phyloP scores from a whole-genome alignment of 2,329 filamentous ascomycete genomes.

The Aspergillus sp. region DNA sequence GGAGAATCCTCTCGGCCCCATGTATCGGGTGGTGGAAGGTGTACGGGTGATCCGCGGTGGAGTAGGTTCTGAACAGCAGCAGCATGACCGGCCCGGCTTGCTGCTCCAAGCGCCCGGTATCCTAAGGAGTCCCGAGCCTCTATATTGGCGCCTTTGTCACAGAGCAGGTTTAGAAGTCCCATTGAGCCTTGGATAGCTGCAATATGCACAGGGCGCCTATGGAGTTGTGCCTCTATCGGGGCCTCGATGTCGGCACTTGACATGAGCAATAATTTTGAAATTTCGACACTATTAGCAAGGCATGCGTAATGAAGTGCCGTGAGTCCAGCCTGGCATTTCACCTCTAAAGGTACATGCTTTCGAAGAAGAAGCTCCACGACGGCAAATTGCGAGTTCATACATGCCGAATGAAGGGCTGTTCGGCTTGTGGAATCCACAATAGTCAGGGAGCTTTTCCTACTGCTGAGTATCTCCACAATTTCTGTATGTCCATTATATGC shows the following conservation, averaged over 20 bases:
- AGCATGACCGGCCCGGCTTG: conserved; percentile 33
- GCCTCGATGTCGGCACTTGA: conserved; percentile 37
- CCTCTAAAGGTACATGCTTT: conserved; percentile 29
- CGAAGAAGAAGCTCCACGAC: conserved; percentile 40
- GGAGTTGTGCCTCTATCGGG: conserved; percentile 23
- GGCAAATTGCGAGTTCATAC: conserved; percentile 35
- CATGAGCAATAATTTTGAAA: conserved; percentile 34
- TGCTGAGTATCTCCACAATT: conserved; percentile 32
- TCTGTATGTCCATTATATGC: conserved; percentile 40
- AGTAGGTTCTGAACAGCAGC: conserved; percentile 36
- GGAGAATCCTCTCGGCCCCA: conserved; percentile 37
- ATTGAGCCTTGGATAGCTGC: conserved; percentile 30
- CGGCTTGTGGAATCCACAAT: conserved; percentile 30
- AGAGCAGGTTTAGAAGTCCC: conserved; percentile 31
- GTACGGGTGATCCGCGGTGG: conserved; percentile 31
- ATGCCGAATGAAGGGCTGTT: conserved; percentile 38
- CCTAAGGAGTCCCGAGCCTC: conserved; percentile 34
- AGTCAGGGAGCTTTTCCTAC: conserved; percentile 28
- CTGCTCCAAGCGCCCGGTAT: conserved; percentile 35
- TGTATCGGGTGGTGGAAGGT: conserved; percentile 21
- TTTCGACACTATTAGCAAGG: conserved; percentile 27
- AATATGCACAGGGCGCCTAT: conserved; percentile 34
- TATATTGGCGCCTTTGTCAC: conserved; percentile 31
- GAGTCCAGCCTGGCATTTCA: conserved; percentile 28
- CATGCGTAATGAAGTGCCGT: conserved; percentile 42